A percentile compares a stretch with the other conserved stretches of the same genome.
phyloP scores from a whole-genome alignment of 345 rosid genomes.

The Eucalyptus pauciflora region DNA sequence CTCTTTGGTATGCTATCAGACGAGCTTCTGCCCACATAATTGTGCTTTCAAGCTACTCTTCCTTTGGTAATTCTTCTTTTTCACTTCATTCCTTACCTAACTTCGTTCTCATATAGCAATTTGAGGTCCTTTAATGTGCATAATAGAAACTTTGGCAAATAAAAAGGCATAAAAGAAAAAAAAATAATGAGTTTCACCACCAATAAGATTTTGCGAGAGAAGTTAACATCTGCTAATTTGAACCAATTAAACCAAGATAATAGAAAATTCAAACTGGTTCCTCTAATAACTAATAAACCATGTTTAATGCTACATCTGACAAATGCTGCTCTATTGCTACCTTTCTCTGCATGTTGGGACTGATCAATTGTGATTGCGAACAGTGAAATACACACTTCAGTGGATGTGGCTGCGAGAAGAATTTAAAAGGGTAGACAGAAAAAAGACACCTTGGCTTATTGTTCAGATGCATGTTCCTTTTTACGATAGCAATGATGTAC shows the following conservation, averaged over 20 bases:
- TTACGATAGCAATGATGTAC: slow-evolving; percentile 69
- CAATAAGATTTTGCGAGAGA: neutral
- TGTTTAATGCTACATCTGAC: neutral
- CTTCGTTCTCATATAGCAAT: neutral
- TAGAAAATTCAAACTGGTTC: neutral
- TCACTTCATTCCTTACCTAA: neutral
- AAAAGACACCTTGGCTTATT: slow-evolving; percentile 89
- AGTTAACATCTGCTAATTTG: neutral
- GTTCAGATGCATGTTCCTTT: slow-evolving; percentile 79
- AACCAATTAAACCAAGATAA: neutral
- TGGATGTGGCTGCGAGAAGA: slow-evolving; percentile 64
- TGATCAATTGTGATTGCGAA: neutral
- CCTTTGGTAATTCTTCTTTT: slow-evolving; percentile 50
- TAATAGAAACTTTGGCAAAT: neutral
- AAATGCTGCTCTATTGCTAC: neutral
- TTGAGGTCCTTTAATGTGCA: neutral
- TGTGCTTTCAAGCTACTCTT: slow-evolving; percentile 84
- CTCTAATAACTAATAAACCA: neutral
- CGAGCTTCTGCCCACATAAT: slow-evolving; percentile 90
- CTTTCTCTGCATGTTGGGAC: neutral
- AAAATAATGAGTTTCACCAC: neutral
- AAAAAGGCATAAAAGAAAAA: neutral
- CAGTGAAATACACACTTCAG: slow-evolving; percentile 84
- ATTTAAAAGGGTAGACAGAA: slow-evolving; percentile 64
- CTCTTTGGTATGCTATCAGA: slow-evolving; percentile 84